A percentile compares a stretch with the other conserved stretches of the same genome.
phyloP scores from a whole-genome alignment of 768 basidiomycete genomes.

The Podaxis rugospora region DNA sequence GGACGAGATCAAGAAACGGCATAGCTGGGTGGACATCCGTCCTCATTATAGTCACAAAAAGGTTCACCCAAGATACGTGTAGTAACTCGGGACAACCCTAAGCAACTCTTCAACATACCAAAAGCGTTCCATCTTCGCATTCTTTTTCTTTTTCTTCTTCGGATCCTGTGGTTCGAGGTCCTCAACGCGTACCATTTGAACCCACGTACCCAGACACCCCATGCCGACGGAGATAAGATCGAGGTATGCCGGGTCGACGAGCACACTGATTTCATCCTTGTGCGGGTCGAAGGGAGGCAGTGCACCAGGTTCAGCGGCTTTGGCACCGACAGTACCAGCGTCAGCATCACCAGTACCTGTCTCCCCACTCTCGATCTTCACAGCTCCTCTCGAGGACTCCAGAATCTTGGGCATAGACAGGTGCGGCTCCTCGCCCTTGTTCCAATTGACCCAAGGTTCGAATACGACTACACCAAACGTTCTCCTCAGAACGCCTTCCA shows the following conservation, averaged over 20 bases:
- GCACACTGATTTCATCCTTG: conserved; percentile 55
- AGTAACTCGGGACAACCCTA: conserved; percentile 35
- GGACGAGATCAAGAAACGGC: background rate
- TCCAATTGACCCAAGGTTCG: conserved; percentile 39
- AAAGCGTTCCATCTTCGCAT: conserved; percentile 29
- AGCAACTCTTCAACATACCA: conserved; percentile 42
- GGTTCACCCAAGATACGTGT: conserved; percentile 18
- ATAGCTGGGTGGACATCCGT: conserved; percentile 2
- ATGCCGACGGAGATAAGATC: conserved; percentile 46
- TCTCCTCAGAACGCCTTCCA: conserved; percentile 34
- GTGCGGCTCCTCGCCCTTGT: conserved; percentile 30
- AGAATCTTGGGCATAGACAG: conserved; percentile 33
- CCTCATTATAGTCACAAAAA: background rate
- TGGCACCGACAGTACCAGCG: conserved; percentile 28
- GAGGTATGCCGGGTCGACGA: conserved; percentile 43
- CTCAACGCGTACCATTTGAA: conserved; percentile 50
- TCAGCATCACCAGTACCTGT: conserved; percentile 4
- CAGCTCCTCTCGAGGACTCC: conserved; percentile 27
- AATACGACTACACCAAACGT: conserved; percentile 33
- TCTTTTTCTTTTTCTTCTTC: conserved; percentile 35
- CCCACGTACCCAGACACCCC: conserved; percentile 63
- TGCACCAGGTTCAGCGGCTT: conserved; percentile 15
- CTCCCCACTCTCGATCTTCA: conserved; percentile 12
- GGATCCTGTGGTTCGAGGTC: conserved; percentile 15
- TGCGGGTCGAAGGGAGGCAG: conserved; percentile 43